Conservation (phyloP, 768 basidiomycete genomes). For the Chalciporus piperatus region DNA sequence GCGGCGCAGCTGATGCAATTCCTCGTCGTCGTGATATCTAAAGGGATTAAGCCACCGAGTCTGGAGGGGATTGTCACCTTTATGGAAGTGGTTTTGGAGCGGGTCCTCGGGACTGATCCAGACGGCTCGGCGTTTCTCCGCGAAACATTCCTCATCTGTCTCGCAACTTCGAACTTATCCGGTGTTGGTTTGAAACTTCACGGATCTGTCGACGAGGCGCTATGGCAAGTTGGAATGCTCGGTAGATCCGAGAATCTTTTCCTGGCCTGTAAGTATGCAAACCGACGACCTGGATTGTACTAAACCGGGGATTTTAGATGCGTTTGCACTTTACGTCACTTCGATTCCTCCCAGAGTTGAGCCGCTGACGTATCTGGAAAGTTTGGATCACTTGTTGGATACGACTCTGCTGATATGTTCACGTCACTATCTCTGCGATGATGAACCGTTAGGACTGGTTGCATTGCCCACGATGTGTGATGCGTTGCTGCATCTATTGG, state of each 20-base stretch:
- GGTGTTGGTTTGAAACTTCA: conserved; percentile 7
- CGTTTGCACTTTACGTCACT: conserved; percentile 45
- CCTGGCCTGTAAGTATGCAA: conserved; percentile 38
- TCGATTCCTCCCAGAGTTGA: conserved; percentile 27
- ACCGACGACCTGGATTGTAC: not conserved
- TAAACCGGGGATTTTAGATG: conserved; percentile 33
- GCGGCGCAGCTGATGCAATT: conserved; percentile 26
- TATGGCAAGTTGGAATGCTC: conserved; percentile 38
- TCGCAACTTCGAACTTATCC: conserved; percentile 26
- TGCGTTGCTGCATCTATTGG: conserved; percentile 43
- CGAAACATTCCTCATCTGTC: conserved; percentile 35
- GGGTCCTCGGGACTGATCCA: conserved; percentile 10
- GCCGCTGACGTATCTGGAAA: conserved; percentile 43
- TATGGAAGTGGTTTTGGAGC: conserved; percentile 13
- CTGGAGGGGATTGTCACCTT: conserved; percentile 9
- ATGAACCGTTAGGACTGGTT: conserved; percentile 50
- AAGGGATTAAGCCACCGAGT: conserved; percentile 8
- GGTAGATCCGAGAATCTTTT: conserved; percentile 32
- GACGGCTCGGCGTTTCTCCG: conserved; percentile 23
- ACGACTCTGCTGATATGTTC: conserved; percentile 46
- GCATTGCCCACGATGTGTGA: conserved; percentile 48
- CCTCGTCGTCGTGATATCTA: conserved; percentile 20
- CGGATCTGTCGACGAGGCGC: conserved; percentile 25
- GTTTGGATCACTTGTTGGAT: conserved; percentile 46
- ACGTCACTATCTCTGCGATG: conserved; percentile 42